These are phyloP conservation scores for Globisporangium radiosum DNA, from an alignment of 352 stramenopile genomes.

Conservation along the genomic window DNA sequence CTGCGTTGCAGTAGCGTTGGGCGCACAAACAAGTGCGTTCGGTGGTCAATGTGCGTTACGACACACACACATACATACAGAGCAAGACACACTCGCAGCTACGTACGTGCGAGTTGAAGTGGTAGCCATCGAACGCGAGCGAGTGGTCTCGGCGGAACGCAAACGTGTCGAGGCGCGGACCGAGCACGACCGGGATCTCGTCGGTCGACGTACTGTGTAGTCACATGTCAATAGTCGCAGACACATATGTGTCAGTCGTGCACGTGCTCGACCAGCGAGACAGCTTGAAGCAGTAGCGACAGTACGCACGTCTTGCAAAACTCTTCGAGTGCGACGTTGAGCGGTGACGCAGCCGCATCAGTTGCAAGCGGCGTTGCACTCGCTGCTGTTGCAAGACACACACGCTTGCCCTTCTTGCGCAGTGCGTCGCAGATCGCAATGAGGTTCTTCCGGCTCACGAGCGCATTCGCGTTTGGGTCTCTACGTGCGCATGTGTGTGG, in stretches of 20 bases:
- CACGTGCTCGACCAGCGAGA: background rate
- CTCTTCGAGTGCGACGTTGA: conserved; percentile 67
- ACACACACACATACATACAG: background rate
- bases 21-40: no score
- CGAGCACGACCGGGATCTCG: conserved; percentile 57
- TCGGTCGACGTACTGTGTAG: conserved; percentile 49
- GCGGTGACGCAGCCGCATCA: conserved; percentile 19
- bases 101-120: conserved; percentile 78
- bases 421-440: conserved; percentile 69
- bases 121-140: conserved; percentile 64
- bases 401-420: conserved; percentile 76
- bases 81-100: background rate
- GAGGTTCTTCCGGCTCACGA: conserved; percentile 53
- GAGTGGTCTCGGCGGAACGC: conserved; percentile 54
- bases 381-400: conserved; percentile 60
- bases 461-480: conserved; percentile 19
- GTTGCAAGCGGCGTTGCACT: conserved; percentile 32
- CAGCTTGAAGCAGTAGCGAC: background rate
- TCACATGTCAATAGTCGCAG: background rate
- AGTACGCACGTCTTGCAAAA: conserved; percentile 60
- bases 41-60: background rate
- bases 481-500: conserved; percentile 3
- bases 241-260: background rate
- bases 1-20: conserved; percentile 15
- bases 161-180: conserved; percentile 67